phyloP scores from a whole-genome alignment of 441 rosid species.

The Theobroma grandiflorum region DNA sequence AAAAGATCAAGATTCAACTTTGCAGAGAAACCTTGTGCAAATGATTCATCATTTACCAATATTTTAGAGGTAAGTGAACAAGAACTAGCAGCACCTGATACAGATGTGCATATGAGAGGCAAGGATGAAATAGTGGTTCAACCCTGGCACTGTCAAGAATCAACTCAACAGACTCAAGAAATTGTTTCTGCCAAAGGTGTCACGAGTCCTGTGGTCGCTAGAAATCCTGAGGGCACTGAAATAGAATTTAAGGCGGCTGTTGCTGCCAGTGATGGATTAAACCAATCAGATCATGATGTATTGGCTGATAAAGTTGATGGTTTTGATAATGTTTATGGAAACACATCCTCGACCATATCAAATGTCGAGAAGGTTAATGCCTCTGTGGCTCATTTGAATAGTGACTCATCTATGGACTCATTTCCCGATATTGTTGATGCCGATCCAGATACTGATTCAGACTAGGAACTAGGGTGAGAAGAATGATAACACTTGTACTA shows the following conservation, averaged over 20 bases:
- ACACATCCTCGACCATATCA: slow-evolving; percentile 2
- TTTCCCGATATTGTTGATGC: slow-evolving; percentile 51
- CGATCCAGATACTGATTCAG: slow-evolving; percentile 53
- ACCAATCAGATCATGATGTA: slow-evolving; percentile 20
- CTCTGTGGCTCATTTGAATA: slow-evolving; percentile 27
- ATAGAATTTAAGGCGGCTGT: slow-evolving; percentile 16
- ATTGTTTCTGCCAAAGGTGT: slow-evolving; percentile 34
- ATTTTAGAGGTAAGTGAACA: background rate
- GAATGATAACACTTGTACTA: background rate
- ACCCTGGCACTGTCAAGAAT: slow-evolving; percentile 37
- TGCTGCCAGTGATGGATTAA: slow-evolving; percentile 6
- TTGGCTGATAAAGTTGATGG: slow-evolving; percentile 25
- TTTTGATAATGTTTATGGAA: slow-evolving; percentile 15
- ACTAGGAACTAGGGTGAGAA: slow-evolving; percentile 16
- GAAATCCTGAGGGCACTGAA: slow-evolving; percentile 9
- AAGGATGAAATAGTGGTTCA: slow-evolving; percentile 39
- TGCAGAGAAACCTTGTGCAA: background rate
- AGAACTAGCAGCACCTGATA: slow-evolving; percentile 11
- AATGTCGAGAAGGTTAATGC: slow-evolving; percentile 29
- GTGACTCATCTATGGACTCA: slow-evolving; percentile 41
- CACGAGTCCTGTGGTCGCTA: slow-evolving; percentile 20
- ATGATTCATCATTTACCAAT: background rate
- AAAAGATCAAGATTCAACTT: background rate
- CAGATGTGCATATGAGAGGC: slow-evolving; percentile 29
- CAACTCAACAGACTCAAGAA: slow-evolving; percentile 39